These are phyloP conservation scores for Cladosporium sphaerospermum DNA, from an alignment of 2,329 filamentous ascomycete species.

Conservation along the genomic window DNA sequence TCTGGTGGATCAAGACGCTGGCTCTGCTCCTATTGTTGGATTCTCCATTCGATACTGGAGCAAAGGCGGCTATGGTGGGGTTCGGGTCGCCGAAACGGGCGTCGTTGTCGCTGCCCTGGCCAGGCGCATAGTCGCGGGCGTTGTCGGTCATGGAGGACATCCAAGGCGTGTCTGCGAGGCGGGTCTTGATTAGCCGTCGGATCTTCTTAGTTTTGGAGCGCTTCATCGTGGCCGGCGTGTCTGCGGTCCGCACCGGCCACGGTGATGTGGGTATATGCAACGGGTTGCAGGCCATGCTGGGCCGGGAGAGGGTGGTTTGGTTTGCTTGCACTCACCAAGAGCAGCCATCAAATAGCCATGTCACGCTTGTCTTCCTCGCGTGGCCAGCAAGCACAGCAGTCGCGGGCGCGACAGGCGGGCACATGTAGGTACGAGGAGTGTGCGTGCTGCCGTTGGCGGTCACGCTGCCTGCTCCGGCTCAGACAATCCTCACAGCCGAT, in stretches of 20 bases:
- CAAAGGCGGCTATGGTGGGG: slow-evolving; percentile 84
- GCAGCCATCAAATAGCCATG: slow-evolving; percentile 22
- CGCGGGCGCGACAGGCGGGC: background rate
- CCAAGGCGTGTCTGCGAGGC: slow-evolving; percentile 42
- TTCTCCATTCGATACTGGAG: slow-evolving; percentile 64
- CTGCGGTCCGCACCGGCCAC: background rate
- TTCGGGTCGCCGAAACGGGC: slow-evolving; percentile 35
- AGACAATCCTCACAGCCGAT: background rate
- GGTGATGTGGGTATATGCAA: background rate
- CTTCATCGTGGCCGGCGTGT: background rate
- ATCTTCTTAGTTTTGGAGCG: slow-evolving; percentile 4
- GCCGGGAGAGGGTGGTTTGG: background rate
- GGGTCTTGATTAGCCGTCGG: slow-evolving; percentile 15
- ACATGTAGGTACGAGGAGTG: background rate
- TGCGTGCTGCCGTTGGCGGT: background rate
- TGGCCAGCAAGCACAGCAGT: background rate
- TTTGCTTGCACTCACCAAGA: slow-evolving; percentile 17
- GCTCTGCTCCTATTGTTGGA: slow-evolving; percentile 16
- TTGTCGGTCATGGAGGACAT: slow-evolving; percentile 43
- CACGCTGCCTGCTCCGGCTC: background rate
- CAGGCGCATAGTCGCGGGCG: slow-evolving; percentile 37
- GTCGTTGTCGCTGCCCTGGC: slow-evolving; percentile 27
- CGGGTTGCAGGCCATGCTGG: background rate
- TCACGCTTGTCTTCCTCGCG: background rate
- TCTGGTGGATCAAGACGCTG: slow-evolving; percentile 84